These are phyloP conservation scores for Colletotrichum magnum DNA, from an alignment of 2,329 filamentous ascomycete genomes.

Conservation along the genomic window DNA sequence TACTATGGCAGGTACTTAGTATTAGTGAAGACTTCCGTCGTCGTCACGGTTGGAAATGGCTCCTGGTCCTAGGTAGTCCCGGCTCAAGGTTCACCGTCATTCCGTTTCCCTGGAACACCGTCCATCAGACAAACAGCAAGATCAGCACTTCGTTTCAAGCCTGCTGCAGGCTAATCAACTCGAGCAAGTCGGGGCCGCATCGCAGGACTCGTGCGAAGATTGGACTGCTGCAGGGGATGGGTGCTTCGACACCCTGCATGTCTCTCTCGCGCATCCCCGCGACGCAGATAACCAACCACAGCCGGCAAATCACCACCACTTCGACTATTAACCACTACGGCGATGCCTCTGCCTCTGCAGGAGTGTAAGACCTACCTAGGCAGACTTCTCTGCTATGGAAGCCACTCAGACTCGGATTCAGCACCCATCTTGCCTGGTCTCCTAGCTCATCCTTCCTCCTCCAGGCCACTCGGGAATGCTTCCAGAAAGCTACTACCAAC, in stretches of 20 bases:
- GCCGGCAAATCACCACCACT: conserved; percentile 14
- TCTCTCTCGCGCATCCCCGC: conserved; percentile 10
- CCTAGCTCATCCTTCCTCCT: neutral
- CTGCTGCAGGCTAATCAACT: conserved; percentile 36
- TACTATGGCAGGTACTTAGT: no score
- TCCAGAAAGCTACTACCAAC: conserved; percentile 23
- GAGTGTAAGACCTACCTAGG: neutral
- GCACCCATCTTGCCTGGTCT: neutral
- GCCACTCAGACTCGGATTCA: neutral
- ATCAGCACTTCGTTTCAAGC: conserved; percentile 33
- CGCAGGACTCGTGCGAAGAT: conserved; percentile 17
- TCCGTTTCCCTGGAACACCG: conserved; percentile 16
- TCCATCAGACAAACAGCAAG: conserved; percentile 32
- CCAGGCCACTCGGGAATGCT: conserved; percentile 7
- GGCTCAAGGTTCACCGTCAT: conserved; percentile 18
- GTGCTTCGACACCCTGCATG: conserved; percentile 23
- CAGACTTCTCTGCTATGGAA: neutral
- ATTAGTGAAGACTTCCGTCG: no score
- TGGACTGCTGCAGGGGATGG: conserved; percentile 33
- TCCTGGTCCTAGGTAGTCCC: neutral
- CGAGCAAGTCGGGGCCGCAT: conserved; percentile 6
- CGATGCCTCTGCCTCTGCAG: neutral
- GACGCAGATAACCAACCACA: conserved; percentile 1
- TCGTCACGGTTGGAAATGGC: no score
- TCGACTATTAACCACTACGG: neutral